Evolutionary conservation across 805 yeast species (phyloP), one percentile per base, ranked within the genome.

Genomic region (Candida ipomoeae): DNA sequence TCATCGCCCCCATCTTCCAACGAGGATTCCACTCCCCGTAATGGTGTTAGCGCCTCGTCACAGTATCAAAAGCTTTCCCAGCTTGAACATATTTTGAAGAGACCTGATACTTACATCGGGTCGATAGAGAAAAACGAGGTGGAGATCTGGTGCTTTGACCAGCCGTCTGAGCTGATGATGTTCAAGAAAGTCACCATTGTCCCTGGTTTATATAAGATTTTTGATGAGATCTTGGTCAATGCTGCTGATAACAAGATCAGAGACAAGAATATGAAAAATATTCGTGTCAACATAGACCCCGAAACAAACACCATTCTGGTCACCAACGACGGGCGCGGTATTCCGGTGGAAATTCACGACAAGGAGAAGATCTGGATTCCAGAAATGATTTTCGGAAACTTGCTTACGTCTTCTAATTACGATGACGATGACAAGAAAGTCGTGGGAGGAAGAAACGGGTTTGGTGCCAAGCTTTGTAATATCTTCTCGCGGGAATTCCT

Each of bases 161-260:
- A 63, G 15, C 61, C 54, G 20, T 54, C 71, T n/a, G 77, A 74
- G 55, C 61, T 65, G 40, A 74, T 74, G 78, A 65, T 61, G 31
- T 68, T 52, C 51, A 83, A 80, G 41, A 85, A 79, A 41, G 96
- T 94, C 26, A 80, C 76, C 41, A 87, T 91, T 56, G 98, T 94
- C 10, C 99, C 99, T 2, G 99, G 98, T 44, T 71, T 94, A 54
- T 92, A 89, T 71, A 94, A 94, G 70, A 92, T 94, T 49, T 94
- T 94, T 65, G 99, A 94, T 68, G 99, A 94, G 71, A 91, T 94
- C 51, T 74, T 94, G 54, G 99, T 94, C 48, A 94, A 94, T 67
- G 98, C 99, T 5, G 99, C 99, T 13, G 99, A 94, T 70, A 94
- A 94, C 74, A 94, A 94, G 72, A 92, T 92, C 53, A 82, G 98